phyloP scores from a whole-genome alignment of 2,329 filamentous ascomycete species.

The Setomelanomma holmii region DNA sequence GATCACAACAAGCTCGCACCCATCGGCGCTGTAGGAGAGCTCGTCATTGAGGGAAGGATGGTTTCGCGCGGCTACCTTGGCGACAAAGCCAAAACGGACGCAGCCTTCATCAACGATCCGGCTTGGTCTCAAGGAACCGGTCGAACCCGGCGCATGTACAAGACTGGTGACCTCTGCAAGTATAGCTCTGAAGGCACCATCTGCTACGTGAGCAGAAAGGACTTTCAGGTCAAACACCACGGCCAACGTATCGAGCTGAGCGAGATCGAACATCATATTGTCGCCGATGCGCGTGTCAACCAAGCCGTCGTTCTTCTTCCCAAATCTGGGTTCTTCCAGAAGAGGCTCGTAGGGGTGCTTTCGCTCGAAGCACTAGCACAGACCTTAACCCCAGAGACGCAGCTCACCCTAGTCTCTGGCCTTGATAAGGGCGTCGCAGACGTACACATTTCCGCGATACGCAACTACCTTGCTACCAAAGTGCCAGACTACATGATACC shows the following conservation, averaged over 20 bases:
- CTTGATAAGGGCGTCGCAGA: constrained; percentile 1
- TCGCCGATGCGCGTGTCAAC: neutral
- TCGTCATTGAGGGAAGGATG: constrained; percentile 30
- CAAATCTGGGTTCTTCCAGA: constrained; percentile 7
- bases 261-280: constrained; percentile 25
- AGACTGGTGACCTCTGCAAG: constrained; percentile 29
- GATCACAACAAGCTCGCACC: constrained; percentile 26
- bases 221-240: constrained; percentile 31
- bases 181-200: constrained; percentile 23
- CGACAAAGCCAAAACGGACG: constrained; percentile 16
- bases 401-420: constrained; percentile 1
- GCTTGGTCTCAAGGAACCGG: neutral
- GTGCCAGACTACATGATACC: constrained; percentile 29
- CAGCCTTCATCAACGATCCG: constrained; percentile 24
- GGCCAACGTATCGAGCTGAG: constrained; percentile 33
- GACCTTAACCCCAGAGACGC: neutral
- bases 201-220: constrained; percentile 22
- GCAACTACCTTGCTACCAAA: constrained; percentile 3
- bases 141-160: constrained; percentile 32
- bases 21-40: constrained; percentile 27
- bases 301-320: constrained; percentile 11
- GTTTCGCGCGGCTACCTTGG: constrained; percentile 32
- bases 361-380: neutral
- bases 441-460: neutral
- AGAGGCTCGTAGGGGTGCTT: constrained; percentile 20